phyloP scores from a whole-genome alignment of 768 basidiomycete species.

The Leucosporidium scottii region DNA sequence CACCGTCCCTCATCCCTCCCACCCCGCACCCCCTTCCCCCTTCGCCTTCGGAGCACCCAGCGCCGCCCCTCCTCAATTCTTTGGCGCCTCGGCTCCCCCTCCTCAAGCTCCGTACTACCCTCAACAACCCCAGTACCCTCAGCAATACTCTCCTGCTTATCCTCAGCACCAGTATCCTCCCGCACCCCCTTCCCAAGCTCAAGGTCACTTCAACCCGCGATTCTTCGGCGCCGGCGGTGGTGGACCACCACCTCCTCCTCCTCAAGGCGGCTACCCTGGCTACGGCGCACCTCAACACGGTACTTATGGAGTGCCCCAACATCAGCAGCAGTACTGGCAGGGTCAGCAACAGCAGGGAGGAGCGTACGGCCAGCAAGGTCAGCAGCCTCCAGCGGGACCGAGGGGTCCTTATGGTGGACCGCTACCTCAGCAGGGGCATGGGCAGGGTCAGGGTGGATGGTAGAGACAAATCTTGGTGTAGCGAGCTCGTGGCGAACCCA shows the following conservation, averaged over 20 bases:
- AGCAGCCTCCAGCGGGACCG: background rate
- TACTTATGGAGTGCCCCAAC: background rate
- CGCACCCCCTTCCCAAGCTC: background rate
- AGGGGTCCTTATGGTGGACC: background rate
- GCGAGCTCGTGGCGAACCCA: no score
- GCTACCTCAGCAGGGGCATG: background rate
- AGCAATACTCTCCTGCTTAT: background rate
- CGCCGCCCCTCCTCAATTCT: background rate
- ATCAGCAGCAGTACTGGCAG: background rate
- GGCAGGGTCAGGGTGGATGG: background rate
- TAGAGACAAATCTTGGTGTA: no score
- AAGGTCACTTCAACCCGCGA: constrained; percentile 25
- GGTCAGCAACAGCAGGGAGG: background rate
- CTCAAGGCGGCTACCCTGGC: background rate
- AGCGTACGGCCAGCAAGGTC: background rate
- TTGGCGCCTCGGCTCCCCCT: background rate
- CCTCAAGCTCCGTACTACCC: background rate
- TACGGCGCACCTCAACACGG: background rate
- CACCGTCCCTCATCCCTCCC: no score
- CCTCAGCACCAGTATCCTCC: background rate
- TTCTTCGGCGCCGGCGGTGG: constrained; percentile 17
- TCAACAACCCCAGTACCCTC: constrained; percentile 1
- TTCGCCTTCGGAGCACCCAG: background rate
- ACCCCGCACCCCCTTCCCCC: background rate
- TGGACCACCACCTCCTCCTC: background rate